Evolutionary conservation across 208 protist genomes (phyloP).

Genomic region (Trypanosoma conorhini): DNA sequence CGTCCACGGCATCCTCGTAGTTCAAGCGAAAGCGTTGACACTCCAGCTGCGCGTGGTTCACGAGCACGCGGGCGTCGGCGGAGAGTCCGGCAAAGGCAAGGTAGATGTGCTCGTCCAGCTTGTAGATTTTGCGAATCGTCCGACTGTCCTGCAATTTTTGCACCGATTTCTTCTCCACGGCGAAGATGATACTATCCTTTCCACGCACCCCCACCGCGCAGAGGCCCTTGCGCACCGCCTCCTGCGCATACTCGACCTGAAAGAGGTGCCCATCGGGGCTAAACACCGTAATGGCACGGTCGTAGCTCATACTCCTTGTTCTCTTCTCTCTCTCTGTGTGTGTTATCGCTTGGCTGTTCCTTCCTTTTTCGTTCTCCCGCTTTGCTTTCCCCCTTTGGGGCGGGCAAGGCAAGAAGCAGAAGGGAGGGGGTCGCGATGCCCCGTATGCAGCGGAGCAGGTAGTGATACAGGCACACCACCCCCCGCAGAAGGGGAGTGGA

Average conservation of each 20-base stretch:
- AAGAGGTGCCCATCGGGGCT: conserved; percentile 99
- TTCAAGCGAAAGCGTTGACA: conserved; percentile 99
- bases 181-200: conserved; percentile 95
- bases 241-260: conserved; percentile 99
- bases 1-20: conserved; percentile 97
- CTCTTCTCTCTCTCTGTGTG: conserved; percentile 8
- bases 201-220: conserved; percentile 88
- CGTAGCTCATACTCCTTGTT: conserved; percentile 93
- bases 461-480: neutral
- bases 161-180: conserved; percentile 98
- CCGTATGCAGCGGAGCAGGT: neutral
- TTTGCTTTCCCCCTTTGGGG: neutral
- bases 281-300: conserved; percentile 99
- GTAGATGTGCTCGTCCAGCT: conserved; percentile 98
- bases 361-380: neutral
- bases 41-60: conserved; percentile 98
- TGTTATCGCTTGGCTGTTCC: conserved; percentile 5
- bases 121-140: conserved; percentile 99
- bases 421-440: neutral
- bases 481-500: neutral
- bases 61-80: conserved; percentile 99
- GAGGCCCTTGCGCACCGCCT: conserved; percentile 99
- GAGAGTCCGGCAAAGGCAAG: conserved; percentile 98
- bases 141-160: conserved; percentile 99
- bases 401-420: neutral